phyloP scores from a whole-genome alignment of 1,284 basidiomycete genomes.

The Taiwanofungus camphoratus region DNA sequence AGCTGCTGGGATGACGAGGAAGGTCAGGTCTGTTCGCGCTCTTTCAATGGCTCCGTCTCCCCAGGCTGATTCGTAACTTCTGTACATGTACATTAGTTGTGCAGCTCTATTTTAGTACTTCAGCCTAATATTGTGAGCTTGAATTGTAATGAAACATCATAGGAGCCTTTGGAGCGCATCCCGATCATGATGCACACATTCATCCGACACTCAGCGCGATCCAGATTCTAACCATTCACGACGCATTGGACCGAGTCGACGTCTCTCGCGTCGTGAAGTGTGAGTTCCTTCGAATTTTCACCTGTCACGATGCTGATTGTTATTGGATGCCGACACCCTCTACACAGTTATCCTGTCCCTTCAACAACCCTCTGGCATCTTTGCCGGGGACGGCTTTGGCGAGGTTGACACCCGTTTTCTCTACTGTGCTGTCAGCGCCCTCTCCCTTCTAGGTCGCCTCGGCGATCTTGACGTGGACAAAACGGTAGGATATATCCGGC shows the following conservation, averaged over 20 bases:
- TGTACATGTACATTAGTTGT: too few relatives aligned
- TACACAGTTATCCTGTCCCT: slow-evolving; percentile 73
- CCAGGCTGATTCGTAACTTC: too few relatives aligned
- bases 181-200: slow-evolving; percentile 90
- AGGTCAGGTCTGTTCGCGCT: slow-evolving; percentile 41
- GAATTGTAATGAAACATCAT: slow-evolving; percentile 4
- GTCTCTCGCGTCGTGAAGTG: slow-evolving; percentile 70
- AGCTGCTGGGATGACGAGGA: slow-evolving; percentile 89
- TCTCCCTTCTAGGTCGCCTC: slow-evolving; percentile 79
- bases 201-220: slow-evolving; percentile 86
- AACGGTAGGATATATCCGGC: slow-evolving; percentile 68
- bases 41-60: too few relatives aligned
- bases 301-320: too few relatives aligned
- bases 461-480: slow-evolving; percentile 55
- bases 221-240: slow-evolving; percentile 86
- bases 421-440: slow-evolving; percentile 79
- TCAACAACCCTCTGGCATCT: slow-evolving; percentile 81
- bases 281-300: slow-evolving; percentile 32
- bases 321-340: too few relatives aligned
- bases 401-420: slow-evolving; percentile 92
- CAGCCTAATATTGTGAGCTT: too few relatives aligned
- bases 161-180: slow-evolving; percentile 92
- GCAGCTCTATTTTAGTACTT: too few relatives aligned
- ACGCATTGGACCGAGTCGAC: slow-evolving; percentile 73
- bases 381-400: slow-evolving; percentile 87